Evolutionary conservation across 176 grass and related monocot genomes (phyloP), one percentile per base, ranked within the genome.

Genomic region (Hyparrhenia diplandra): DNA sequence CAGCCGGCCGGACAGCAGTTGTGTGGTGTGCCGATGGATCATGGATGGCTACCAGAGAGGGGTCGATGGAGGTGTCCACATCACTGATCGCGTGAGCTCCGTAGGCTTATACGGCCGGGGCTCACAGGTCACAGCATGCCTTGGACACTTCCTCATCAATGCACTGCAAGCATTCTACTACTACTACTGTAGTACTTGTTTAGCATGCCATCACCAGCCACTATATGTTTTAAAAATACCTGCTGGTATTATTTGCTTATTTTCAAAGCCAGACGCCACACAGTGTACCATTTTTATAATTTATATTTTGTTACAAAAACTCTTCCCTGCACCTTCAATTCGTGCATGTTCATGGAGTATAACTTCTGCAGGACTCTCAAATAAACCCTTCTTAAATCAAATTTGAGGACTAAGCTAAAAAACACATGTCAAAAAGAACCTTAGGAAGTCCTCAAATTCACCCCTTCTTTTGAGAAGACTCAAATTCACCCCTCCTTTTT

Each of bases 61-160:
- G 35, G 6, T 4, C 5, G 5, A 6, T 6, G 31, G 30, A 32
- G 21, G 52, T 54, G 73, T 36, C 47, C 54, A 63, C 58, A 58
- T 78, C 75, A 77, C 8, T 28, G 35, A 64, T 62, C 75, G 27
- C 59, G 75, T 77, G 7, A 77, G 2, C 31, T 32, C 31, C 31
- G 31, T 32, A 32, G 31, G 31, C 31, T 32, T 32, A 32, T 32
- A 32, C 31, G 31, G 31, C 31, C 31, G 31, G 31, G 31, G 31
- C 31, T 32, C 31, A 32, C 31, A 5, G 6, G 75, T 63, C 39
- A 5, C 10, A 64, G 59, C 61, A 41, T 40, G 28, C 16, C 14
- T 64, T 78, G 75, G 75, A 77, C 39, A 29, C 75, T 78, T 46
- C 3, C 40, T 46, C 75, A 78, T 78, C 60, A 64, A 78, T 78